Conservation (phyloP, 169 alveolate genomes). For the Cryptosporidium ryanae region DNA sequence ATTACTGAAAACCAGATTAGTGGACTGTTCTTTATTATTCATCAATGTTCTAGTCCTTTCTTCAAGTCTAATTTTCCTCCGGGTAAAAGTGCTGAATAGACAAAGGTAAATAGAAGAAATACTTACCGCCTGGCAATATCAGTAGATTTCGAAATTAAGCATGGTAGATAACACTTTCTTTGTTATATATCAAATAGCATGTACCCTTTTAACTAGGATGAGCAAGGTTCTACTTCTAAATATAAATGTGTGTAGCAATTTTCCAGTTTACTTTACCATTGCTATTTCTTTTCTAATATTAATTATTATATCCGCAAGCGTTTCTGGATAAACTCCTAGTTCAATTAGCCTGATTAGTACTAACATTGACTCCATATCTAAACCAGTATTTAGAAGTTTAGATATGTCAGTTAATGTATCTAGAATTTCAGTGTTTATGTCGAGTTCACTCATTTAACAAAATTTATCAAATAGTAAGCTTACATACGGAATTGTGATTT, state of each 20-base stretch:
- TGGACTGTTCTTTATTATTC: slow-evolving; percentile 45
- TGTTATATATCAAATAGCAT: no score
- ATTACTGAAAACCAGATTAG: not conserved
- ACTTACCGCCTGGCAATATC: no score
- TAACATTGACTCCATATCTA: slow-evolving; percentile 46
- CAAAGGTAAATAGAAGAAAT: slow-evolving; percentile 23
- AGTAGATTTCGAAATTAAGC: no score
- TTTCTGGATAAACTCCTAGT: slow-evolving; percentile 63
- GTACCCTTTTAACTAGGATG: no score
- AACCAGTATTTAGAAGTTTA: slow-evolving; percentile 21
- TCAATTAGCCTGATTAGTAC: slow-evolving; percentile 27
- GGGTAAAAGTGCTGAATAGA: not conserved
- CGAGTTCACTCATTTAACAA: not conserved
- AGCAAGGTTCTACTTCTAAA: not conserved
- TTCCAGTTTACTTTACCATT: not conserved
- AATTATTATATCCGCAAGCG: slow-evolving; percentile 33
- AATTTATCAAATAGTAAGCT: no score
- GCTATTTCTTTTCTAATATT: slow-evolving; percentile 53
- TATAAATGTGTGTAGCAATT: not conserved
- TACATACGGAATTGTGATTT: no score
- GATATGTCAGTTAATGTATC: slow-evolving; percentile 41
- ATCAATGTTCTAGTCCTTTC: not conserved
- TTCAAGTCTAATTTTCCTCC: not conserved
- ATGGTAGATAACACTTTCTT: no score
- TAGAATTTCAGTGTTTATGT: slow-evolving; percentile 13